phyloP scores from a whole-genome alignment of 129 eudicot genomes.

The Rutidosis leptorrhynchoides region DNA sequence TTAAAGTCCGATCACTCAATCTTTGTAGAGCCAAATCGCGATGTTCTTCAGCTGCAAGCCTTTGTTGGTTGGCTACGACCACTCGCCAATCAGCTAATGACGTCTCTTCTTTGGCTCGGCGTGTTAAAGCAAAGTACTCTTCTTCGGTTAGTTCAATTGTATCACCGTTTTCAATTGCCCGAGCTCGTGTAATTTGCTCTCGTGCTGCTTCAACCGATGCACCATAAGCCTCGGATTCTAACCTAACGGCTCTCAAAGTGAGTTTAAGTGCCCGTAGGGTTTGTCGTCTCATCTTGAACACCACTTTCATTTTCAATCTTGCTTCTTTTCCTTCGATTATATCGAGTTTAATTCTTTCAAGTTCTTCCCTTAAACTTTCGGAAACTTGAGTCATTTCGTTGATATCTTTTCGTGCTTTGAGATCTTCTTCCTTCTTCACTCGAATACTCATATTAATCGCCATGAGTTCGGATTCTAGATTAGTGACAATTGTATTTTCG shows the following conservation, averaged over 20 bases:
- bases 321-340: slow-evolving; percentile 27
- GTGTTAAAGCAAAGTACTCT: slow-evolving; percentile 43
- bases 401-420: slow-evolving; percentile 27
- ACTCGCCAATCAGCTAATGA: slow-evolving; percentile 51
- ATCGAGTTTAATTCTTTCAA: slow-evolving; percentile 42
- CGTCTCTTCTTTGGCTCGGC: slow-evolving; percentile 52
- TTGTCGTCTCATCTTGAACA: slow-evolving; percentile 44
- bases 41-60: slow-evolving; percentile 50
- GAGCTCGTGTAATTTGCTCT: slow-evolving; percentile 23
- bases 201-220: slow-evolving; percentile 50
- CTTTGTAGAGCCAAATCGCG: slow-evolving; percentile 44
- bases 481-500: slow-evolving; percentile 19
- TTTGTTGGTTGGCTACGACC: slow-evolving; percentile 50
- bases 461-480: slow-evolving; percentile 53
- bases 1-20: slow-evolving; percentile 23
- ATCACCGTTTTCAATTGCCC: slow-evolving; percentile 1
- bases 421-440: slow-evolving; percentile 47
- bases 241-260: slow-evolving; percentile 44
- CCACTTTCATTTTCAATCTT: slow-evolving; percentile 42
- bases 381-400: slow-evolving; percentile 37
- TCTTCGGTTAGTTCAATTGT: slow-evolving; percentile 35
- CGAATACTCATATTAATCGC: slow-evolving; percentile 33
- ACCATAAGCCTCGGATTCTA: slow-evolving; percentile 45
- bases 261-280: slow-evolving; percentile 46
- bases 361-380: slow-evolving; percentile 39